A percentile compares a stretch with the other conserved stretches of the same genome.
Evolutionary conservation across 495 filamentous ascomycete genomes (phyloP).

Genomic region (Aspergillus bertholletiae): DNA sequence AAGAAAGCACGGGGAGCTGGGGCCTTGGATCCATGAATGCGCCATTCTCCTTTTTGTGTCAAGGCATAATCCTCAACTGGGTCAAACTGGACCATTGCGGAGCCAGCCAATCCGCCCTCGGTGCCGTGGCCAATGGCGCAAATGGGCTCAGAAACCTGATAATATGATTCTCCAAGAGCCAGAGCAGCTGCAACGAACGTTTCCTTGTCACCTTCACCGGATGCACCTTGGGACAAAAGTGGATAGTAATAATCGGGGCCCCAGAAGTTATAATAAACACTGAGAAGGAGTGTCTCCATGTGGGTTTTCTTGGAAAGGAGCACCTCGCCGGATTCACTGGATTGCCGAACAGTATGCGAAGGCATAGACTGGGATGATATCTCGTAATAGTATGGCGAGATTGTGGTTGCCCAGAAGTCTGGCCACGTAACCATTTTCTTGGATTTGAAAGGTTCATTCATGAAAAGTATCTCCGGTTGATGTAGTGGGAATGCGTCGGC

Average conservation of each 20-base stretch:
- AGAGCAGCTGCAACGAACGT: constrained; percentile 50
- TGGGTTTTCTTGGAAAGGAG: constrained; percentile 49
- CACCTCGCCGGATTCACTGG: constrained; percentile 52
- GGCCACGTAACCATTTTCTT: constrained; percentile 51
- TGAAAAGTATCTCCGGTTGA: constrained; percentile 45
- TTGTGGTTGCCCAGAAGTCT: constrained; percentile 51
- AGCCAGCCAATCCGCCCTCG: constrained; percentile 33
- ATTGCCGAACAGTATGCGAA: constrained; percentile 23
- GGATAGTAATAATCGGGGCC: constrained; percentile 51
- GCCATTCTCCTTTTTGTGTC: constrained; percentile 17
- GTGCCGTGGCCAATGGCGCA: constrained; percentile 76
- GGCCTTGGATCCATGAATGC: constrained; percentile 17
- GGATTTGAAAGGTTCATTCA: constrained; percentile 39
- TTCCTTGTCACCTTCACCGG: constrained; percentile 58
- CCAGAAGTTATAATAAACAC: constrained; percentile 58
- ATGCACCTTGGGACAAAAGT: constrained; percentile 48
- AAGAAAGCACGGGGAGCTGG: constrained; percentile 34
- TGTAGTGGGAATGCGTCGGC: constrained; percentile 46
- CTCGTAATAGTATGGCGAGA: constrained; percentile 44
- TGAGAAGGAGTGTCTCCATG: constrained; percentile 44
- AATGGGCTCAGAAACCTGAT: constrained; percentile 68
- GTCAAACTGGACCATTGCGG: constrained; percentile 43
- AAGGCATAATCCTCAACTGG: constrained; percentile 35
- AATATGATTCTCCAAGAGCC: constrained; percentile 40
- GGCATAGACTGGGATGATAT: constrained; percentile 39